These are phyloP conservation scores for Neopestalotiopsis sp. DNA, from an alignment of 2,329 filamentous ascomycete genomes.

Conservation along the genomic window DNA sequence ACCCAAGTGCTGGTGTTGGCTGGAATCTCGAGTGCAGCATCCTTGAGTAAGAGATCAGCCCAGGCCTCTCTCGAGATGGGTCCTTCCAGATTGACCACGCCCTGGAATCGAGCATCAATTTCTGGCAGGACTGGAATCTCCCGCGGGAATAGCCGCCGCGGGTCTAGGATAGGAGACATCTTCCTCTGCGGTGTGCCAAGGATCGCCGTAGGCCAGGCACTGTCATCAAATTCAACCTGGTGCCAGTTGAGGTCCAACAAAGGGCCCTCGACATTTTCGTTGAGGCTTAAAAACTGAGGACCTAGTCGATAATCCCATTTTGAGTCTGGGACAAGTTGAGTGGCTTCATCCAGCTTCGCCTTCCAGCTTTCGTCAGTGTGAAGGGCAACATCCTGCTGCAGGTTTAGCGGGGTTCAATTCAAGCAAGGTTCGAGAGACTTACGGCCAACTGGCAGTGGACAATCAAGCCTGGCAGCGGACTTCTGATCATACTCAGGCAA, in stretches of 20 bases:
- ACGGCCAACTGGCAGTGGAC: slow-evolving; percentile 28
- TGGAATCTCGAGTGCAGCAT: slow-evolving; percentile 20
- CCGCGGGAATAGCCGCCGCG: slow-evolving; percentile 19
- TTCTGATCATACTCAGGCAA: slow-evolving; percentile 36
- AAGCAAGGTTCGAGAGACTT: neutral
- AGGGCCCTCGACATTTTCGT: slow-evolving; percentile 25
- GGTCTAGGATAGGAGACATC: slow-evolving; percentile 23
- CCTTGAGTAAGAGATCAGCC: slow-evolving; percentile 23
- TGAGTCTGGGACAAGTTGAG: slow-evolving; percentile 31
- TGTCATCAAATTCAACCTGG: slow-evolving; percentile 22
- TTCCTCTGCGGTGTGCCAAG: slow-evolving; percentile 19
- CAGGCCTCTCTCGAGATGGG: slow-evolving; percentile 17
- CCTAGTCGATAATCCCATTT: slow-evolving; percentile 31
- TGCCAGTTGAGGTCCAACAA: slow-evolving; percentile 23
- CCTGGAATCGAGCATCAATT: slow-evolving; percentile 13
- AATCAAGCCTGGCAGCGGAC: slow-evolving; percentile 33
- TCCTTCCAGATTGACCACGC: slow-evolving; percentile 9
- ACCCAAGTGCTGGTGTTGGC: slow-evolving; percentile 19
- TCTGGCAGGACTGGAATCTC: slow-evolving; percentile 20
- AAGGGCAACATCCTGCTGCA: slow-evolving; percentile 24
- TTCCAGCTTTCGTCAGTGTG: slow-evolving; percentile 25
- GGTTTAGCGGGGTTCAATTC: slow-evolving; percentile 2
- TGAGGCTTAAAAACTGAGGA: slow-evolving; percentile 29
- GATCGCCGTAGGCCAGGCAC: slow-evolving; percentile 16
- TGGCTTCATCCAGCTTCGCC: slow-evolving; percentile 17